These are phyloP conservation scores for Lactifluus echinatus DNA, from an alignment of 768 basidiomycete species.

Conservation along the genomic window DNA sequence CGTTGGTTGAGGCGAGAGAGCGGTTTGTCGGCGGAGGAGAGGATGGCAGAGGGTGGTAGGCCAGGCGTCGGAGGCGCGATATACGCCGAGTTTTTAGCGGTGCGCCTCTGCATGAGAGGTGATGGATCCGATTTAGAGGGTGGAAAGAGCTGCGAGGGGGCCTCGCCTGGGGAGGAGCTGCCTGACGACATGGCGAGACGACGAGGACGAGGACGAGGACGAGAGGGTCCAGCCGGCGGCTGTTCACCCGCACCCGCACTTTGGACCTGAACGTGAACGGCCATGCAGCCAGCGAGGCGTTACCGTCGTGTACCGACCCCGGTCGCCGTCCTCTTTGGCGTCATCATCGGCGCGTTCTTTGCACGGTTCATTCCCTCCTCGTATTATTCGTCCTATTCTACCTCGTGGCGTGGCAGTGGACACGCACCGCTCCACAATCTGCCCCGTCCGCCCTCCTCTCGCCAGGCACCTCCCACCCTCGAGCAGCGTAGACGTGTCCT, in stretches of 20 bases:
- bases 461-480: slow-evolving; percentile 65
- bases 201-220: too few relatives aligned
- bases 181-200: not conserved
- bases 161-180: slow-evolving; percentile 6
- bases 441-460: slow-evolving; percentile 41
- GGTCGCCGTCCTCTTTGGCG: slow-evolving; percentile 49
- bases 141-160: slow-evolving; percentile 5
- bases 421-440: slow-evolving; percentile 40
- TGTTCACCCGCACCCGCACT: not conserved
- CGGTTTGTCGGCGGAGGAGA: slow-evolving; percentile 37
- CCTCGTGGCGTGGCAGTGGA: slow-evolving; percentile 42
- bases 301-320: slow-evolving; percentile 37
- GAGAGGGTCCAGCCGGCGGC: too few relatives aligned
- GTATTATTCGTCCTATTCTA: slow-evolving; percentile 26
- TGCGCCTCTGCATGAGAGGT: slow-evolving; percentile 49
- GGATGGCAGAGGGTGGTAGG: slow-evolving; percentile 33
- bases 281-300: slow-evolving; percentile 5
- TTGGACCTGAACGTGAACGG: slow-evolving; percentile 4
- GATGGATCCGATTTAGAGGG: slow-evolving; percentile 8
- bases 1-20: slow-evolving; percentile 47
- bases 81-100: slow-evolving; percentile 44
- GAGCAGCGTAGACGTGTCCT: slow-evolving; percentile 83
- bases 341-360: slow-evolving; percentile 52
- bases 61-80: slow-evolving; percentile 42
- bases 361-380: slow-evolving; percentile 18